These are phyloP conservation scores for Hyphodiscus hymeniophilus DNA, from an alignment of 495 filamentous ascomycete species.

Conservation along the genomic window DNA sequence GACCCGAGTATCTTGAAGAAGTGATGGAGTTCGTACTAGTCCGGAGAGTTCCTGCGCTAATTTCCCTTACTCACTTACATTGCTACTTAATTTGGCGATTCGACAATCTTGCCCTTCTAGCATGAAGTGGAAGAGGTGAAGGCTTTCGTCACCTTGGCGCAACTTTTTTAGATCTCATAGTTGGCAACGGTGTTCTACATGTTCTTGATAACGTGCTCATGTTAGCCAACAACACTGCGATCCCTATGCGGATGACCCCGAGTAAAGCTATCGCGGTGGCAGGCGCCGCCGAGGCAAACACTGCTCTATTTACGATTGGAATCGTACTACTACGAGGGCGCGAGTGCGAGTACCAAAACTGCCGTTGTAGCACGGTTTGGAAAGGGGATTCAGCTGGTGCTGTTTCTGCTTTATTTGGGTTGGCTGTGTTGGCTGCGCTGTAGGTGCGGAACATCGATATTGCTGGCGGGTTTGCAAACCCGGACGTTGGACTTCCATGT, in stretches of 20 bases:
- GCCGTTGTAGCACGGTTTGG: neutral
- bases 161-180: slow-evolving; percentile 48
- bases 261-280: slow-evolving; percentile 34
- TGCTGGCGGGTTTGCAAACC: too few relatives aligned
- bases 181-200: slow-evolving; percentile 60
- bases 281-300: slow-evolving; percentile 34
- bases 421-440: neutral
- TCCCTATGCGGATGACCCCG: slow-evolving; percentile 33
- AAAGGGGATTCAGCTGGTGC: neutral
- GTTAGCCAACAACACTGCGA: slow-evolving; percentile 41
- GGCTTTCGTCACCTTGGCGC: slow-evolving; percentile 38
- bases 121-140: slow-evolving; percentile 37
- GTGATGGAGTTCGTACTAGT: too few relatives aligned
- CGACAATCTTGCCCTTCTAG: slow-evolving; percentile 51
- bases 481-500: too few relatives aligned
- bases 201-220: slow-evolving; percentile 56
- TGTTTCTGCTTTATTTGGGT: neutral
- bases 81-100: slow-evolving; percentile 17
- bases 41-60: too few relatives aligned
- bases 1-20: too few relatives aligned
- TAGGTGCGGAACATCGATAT: too few relatives aligned
- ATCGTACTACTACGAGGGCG: slow-evolving; percentile 24
- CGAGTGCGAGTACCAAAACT: neutral
- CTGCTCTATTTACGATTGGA: slow-evolving; percentile 37
- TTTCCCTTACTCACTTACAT: too few relatives aligned